phyloP scores from a whole-genome alignment of 345 rosid species.

The Barbarea vulgaris region DNA sequence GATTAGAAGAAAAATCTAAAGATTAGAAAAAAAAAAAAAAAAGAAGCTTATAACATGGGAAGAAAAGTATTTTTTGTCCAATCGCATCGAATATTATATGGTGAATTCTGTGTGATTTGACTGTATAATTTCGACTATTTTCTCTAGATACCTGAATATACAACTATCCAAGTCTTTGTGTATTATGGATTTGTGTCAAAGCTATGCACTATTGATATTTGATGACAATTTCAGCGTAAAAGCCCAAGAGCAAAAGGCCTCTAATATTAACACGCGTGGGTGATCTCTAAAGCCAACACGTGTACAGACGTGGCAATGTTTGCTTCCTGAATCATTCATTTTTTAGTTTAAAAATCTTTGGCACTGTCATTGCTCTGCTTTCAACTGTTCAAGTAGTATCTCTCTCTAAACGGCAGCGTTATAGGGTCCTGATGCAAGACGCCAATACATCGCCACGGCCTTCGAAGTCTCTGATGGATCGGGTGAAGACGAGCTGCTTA shows the following conservation, averaged over 20 bases:
- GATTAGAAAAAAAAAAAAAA: not conserved
- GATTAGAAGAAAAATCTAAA: not conserved
- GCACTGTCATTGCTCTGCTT: not conserved
- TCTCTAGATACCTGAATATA: not conserved
- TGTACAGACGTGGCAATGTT: slow-evolving; percentile 31
- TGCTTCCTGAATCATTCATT: slow-evolving; percentile 23
- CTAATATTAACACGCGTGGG: not conserved
- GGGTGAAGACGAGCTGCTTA: slow-evolving; percentile 45
- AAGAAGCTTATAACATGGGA: not conserved
- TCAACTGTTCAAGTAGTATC: not conserved
- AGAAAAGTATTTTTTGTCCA: not conserved
- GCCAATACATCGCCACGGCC: not conserved
- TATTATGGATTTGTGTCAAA: not conserved
- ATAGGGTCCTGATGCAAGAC: slow-evolving; percentile 6
- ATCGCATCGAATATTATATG: not conserved
- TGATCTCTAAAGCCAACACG: not conserved
- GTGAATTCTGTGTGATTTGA: not conserved
- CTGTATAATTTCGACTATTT: not conserved
- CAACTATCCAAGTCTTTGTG: not conserved
- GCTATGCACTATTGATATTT: not conserved
- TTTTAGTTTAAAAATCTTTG: slow-evolving; percentile 9
- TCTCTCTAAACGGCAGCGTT: not conserved
- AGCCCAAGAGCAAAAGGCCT: not conserved
- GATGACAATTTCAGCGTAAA: slow-evolving; percentile 5
- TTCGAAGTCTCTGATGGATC: slow-evolving; percentile 37